phyloP scores from a whole-genome alignment of 352 stramenopile species.

The Phytophthora cryptogea region DNA sequence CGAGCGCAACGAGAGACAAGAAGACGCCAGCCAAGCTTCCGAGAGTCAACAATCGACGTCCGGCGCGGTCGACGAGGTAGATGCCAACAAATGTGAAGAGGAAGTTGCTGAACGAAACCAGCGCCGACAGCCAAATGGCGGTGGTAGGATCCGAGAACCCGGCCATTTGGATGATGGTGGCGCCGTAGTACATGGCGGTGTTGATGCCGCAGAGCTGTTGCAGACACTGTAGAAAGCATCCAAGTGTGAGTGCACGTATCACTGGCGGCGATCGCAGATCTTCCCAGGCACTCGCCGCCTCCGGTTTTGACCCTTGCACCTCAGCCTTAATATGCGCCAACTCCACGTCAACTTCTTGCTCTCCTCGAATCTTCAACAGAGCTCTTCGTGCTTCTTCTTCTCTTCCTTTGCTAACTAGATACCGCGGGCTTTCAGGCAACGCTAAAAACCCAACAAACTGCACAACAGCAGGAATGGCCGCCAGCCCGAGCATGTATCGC shows the following conservation, averaged over 20 bases:
- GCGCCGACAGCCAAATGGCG: conserved; percentile 70
- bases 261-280: conserved; percentile 43
- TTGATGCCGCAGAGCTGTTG: conserved; percentile 82
- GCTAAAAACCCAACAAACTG: conserved; percentile 74
- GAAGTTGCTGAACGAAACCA: conserved; percentile 40
- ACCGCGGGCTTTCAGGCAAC: conserved; percentile 71
- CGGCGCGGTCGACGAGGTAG: conserved; percentile 19
- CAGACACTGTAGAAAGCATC: conserved; percentile 47
- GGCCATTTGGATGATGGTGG: conserved; percentile 75
- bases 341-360: conserved; percentile 52
- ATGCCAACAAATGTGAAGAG: conserved; percentile 23
- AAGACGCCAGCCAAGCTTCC: conserved; percentile 21
- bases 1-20: conserved; percentile 13
- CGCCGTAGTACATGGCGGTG: conserved; percentile 85
- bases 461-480: conserved; percentile 58
- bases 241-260: conserved; percentile 38
- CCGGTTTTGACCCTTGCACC: conserved; percentile 30
- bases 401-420: conserved; percentile 49
- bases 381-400: conserved; percentile 48
- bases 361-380: conserved; percentile 60
- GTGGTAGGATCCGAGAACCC: conserved; percentile 65
- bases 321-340: conserved; percentile 65
- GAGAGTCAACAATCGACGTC: conserved; percentile 12
- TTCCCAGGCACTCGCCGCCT: conserved; percentile 37
- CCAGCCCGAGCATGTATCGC: conserved; percentile 84